These are phyloP conservation scores for Scheffersomyces amazonensis DNA, from an alignment of 805 yeast genomes.

Conservation along the genomic window DNA sequence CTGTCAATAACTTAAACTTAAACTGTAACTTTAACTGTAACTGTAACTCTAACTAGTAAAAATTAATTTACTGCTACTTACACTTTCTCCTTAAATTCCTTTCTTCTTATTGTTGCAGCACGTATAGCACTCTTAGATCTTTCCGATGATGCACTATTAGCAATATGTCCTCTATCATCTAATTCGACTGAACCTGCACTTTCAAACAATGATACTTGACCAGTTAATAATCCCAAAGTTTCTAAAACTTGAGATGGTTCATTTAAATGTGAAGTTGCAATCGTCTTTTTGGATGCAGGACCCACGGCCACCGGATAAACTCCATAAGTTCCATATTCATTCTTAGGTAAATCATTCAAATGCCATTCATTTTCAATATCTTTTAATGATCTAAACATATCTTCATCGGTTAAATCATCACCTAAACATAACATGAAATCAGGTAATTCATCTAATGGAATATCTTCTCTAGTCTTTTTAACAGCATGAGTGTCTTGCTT, in stretches of 20 bases:
- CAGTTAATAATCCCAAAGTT: constrained; percentile 74
- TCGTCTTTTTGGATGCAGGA: constrained; percentile 82
- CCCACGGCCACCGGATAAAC: constrained; percentile 89
- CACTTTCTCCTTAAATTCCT: constrained; percentile 1
- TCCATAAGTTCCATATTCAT: constrained; percentile 54
- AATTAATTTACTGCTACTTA: too few relatives aligned
- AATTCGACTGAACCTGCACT: constrained; percentile 73
- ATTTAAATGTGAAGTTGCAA: constrained; percentile 79
- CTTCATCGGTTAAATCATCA: constrained; percentile 96
- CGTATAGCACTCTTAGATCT: constrained; percentile 37
- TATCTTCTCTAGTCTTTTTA: constrained; percentile 19
- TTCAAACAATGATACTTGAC: constrained; percentile 75
- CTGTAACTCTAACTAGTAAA: too few relatives aligned
- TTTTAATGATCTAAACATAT: constrained; percentile 83
- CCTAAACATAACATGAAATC: constrained; percentile 90
- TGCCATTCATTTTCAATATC: constrained; percentile 57
- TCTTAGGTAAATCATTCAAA: constrained; percentile 35
- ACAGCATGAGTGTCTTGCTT: constrained; percentile 40
- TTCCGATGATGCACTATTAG: constrained; percentile 43
- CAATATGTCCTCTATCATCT: constrained; percentile 74
- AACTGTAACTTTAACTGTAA: too few relatives aligned
- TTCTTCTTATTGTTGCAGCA: constrained; percentile 19
- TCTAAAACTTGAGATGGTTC: constrained; percentile 85
- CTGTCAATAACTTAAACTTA: too few relatives aligned
- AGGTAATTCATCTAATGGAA: constrained; percentile 51